Evolutionary conservation across 495 filamentous ascomycete species (phyloP), one percentile per base, ranked within the genome.

Genomic region (Hypoxylon rickii): DNA sequence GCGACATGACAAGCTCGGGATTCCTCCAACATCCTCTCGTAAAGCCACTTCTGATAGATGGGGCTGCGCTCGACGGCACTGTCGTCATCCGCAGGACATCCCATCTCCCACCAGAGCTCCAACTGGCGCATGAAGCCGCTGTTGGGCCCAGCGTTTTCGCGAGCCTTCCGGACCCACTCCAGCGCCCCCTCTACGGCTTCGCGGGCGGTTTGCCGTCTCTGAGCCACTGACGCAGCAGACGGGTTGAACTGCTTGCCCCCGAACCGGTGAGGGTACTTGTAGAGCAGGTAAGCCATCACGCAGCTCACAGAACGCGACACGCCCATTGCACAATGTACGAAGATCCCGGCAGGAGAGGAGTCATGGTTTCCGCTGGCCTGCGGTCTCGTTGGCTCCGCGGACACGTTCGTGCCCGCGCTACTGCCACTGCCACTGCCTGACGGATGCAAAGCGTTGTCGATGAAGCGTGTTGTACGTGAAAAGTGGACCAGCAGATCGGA

Each of bases 221-320:
- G 52, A n/a, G 62, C 51, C 8, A 52, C 45, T 42, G 47, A 71
- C 11, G 51, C 63, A 49, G 13, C 62, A 59, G 49, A 56, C 42
- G 58, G 22, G 10, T 32, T 17, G 22, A 39, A 57, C 10, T 48
- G 55, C 37, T 49, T 57, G 22, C 63, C 59, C 5, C 66, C 63
- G 44, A 77, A 79, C 40, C 75, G 74, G 26, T 75, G 66, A 17
- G 77, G 73, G 44, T 78, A 69, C 46, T 79, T 80, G 74, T 87
- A 84, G 65, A 96, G 86, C 44, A 97, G 76, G 73, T 90, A 96
- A 64, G 95, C 92, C 45, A 94, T 80, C 55, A 91, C 79, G 58
- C 91, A 79, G 37, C 91, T 85, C 55, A 91, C 86, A 17, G 92
- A 97, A 42, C 94, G 89, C 44, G 91, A 96, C 73, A 92, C 93